phyloP scores from a whole-genome alignment of 2,329 filamentous ascomycete genomes.

The Immersiporthe knoxdaviesiana region DNA sequence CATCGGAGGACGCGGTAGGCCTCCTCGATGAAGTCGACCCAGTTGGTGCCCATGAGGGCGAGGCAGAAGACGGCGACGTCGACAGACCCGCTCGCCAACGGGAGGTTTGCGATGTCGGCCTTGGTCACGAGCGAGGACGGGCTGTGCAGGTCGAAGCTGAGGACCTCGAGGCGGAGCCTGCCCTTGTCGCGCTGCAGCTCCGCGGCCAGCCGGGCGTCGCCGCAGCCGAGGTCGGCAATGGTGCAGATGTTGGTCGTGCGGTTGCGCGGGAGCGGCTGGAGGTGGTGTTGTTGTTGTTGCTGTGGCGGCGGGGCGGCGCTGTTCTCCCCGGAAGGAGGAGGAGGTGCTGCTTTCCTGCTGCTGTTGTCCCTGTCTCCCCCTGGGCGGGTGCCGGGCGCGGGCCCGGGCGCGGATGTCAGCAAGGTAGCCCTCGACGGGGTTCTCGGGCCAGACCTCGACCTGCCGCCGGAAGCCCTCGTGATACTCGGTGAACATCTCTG shows the following conservation, averaged over 20 bases:
- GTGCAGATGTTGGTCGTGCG: constrained; percentile 65
- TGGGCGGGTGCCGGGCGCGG: constrained; percentile 45
- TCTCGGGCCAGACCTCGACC: constrained; percentile 94
- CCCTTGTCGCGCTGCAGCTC: constrained; percentile 65
- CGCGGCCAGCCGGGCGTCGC: constrained; percentile 81
- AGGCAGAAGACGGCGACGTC: constrained; percentile 95
- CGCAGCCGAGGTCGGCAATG: constrained; percentile 91
- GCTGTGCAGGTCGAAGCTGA: constrained; percentile 85
- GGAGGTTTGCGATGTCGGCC: constrained; percentile 86
- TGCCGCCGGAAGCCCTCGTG: constrained; percentile 95
- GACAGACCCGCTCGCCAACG: constrained; percentile 72
- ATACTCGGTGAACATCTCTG: constrained; percentile 95
- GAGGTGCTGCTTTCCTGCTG: constrained; percentile 28
- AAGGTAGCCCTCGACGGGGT: constrained; percentile 90
- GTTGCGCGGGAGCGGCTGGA: constrained; percentile 68
- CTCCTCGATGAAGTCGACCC: constrained; percentile 95
- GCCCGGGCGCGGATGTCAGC: constrained; percentile 70
- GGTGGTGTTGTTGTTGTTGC: constrained; percentile 35
- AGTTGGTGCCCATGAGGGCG: constrained; percentile 98
- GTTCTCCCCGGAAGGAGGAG: constrained; percentile 24
- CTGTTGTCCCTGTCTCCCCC: constrained; percentile 12
- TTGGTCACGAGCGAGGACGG: constrained; percentile 77
- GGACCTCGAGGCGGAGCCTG: constrained; percentile 72
- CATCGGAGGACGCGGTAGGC: constrained; percentile 88
- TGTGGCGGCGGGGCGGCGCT: constrained; percentile 37